A percentile compares a stretch with the other conserved stretches of the same genome.
phyloP scores from a whole-genome alignment of 306 rosid species.

The Abrus pulchellus region DNA sequence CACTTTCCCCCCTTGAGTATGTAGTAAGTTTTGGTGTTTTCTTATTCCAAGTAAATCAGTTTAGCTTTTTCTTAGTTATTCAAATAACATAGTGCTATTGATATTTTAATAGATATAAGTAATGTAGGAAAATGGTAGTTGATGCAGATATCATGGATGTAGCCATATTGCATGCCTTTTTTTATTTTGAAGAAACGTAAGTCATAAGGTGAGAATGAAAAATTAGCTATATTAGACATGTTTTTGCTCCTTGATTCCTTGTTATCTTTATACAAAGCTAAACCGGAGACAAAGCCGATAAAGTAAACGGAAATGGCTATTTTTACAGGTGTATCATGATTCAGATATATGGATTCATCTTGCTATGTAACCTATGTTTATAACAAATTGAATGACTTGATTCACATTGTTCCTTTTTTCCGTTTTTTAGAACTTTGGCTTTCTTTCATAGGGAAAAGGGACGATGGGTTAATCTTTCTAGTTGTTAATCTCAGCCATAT shows the following conservation, averaged over 20 bases:
- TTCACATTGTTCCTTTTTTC: too few species aligned
- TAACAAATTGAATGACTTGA: background rate
- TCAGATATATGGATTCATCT: background rate
- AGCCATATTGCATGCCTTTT: background rate
- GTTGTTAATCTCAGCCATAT: too few species aligned
- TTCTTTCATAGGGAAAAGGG: background rate
- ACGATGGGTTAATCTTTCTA: too few species aligned
- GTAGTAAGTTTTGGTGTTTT: slow-evolving; percentile 33
- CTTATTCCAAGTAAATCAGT: slow-evolving; percentile 4
- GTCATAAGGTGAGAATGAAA: background rate
- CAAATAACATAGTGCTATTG: slow-evolving; percentile 3
- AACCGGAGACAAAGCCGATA: background rate
- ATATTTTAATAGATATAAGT: background rate
- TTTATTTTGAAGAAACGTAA: background rate
- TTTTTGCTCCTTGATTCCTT: background rate
- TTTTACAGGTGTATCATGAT: background rate
- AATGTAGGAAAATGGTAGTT: too few species aligned
- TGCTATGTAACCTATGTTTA: background rate
- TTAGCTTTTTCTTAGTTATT: slow-evolving; percentile 22
- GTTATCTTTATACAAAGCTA: too few species aligned
- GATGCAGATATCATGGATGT: background rate
- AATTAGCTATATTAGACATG: background rate
- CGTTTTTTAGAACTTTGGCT: background rate
- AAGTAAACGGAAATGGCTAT: background rate
- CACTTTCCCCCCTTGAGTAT: background rate